Evolutionary conservation across 2,329 filamentous ascomycete genomes (phyloP), one percentile per base, ranked within the genome.

Genomic region (Xylariales sp.): DNA sequence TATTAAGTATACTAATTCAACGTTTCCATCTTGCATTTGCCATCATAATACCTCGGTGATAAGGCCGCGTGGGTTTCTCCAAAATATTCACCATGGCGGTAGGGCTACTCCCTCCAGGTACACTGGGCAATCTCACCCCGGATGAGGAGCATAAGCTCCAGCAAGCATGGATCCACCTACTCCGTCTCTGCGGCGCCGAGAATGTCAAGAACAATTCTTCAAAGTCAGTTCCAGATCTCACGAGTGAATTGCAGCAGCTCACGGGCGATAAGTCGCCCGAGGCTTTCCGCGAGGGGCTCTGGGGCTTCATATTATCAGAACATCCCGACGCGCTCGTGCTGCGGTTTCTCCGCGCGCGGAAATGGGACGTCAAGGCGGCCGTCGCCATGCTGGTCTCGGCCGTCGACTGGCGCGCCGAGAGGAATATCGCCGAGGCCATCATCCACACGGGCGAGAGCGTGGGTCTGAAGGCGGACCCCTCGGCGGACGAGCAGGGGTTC

Each of bases 301-400:
- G 69, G 69, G 62, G 36, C 4, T 62, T 65, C 30, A 50, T 67
- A 28, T 53, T 65, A 39, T 50, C 61, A 1, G 67, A 69, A n/a
- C 58, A 69, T 30, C 67, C 69, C 1, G 69, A 71, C 62, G 45
- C 64, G 6, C 41, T 71, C 1, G 55, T 69, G 5, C 30, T 71
- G 39, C 67, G 69, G 6, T 71, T 71, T 32, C 69, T 71, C 9
- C 69, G 69, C 2, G 69, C 69, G n/a, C 67, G 69, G 14, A 69
- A 69, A 48, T 69, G 67, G 69, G 67, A 71, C 41, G 58, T 63
- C 3, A 54, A 62, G 45, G 48, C 55, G 50, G 61, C 64, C 2
- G 59, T 64, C 53, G 45, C 14, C 14, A 71, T 71, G 69, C 64
- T 71, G 3, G 69, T 64, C 9, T 69, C 69, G 10, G 69, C 69